Base-by-base conservation (phyloP, 345 rosid genomes). In the Dovyalis caffra region DNA sequence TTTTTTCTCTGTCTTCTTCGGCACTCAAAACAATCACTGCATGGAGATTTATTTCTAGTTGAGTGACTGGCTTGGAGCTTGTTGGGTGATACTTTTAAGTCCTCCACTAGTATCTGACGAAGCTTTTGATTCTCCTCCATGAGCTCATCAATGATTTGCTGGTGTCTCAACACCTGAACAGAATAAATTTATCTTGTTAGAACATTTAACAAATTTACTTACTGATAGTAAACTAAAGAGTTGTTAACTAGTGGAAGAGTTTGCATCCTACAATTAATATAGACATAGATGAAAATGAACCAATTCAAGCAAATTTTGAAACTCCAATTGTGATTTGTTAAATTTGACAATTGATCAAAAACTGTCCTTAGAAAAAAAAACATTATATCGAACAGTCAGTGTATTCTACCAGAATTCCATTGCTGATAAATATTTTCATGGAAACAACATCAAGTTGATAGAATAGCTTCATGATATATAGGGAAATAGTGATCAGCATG, bases 111-210 rank as follows among this genome's bases (percentile, higher is more conserved):
- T 78, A 93, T 87, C 64, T 80, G 85, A 23, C 87, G 87, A 47
- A 95, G 93, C 88, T 84, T 91, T 77, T 89, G 83, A 67, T 93
- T 95, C 82, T 95, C 96, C 79, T 90, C 85, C 89, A 85, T 73
- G 51, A 95, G 87, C 76, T 90, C 90, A 58, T 95, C 92, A 10
- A 95, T 88, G 74, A 87, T 82, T 76, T 77, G 88, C 80, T 95
- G 95, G 83, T 95, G 97, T 84, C 87, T 93, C 79, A 93, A 76
- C 74, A 93, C 88, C 93, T 90, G 78, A 68, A 81, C 63, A 64
- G 2, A 33, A 6, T 21, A 60, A 60, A 43, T 56, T 71, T 62
- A 60, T 29, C 32, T 57, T 43, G 49, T 5, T 12, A 3, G 49
- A 43, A 14, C 25, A 2, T 61, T 9, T 32, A 43, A 45, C 43